A percentile compares a stretch with the other conserved stretches of the same genome.
phyloP scores from a whole-genome alignment of 805 yeast species.

The Alloascoidea africana region DNA sequence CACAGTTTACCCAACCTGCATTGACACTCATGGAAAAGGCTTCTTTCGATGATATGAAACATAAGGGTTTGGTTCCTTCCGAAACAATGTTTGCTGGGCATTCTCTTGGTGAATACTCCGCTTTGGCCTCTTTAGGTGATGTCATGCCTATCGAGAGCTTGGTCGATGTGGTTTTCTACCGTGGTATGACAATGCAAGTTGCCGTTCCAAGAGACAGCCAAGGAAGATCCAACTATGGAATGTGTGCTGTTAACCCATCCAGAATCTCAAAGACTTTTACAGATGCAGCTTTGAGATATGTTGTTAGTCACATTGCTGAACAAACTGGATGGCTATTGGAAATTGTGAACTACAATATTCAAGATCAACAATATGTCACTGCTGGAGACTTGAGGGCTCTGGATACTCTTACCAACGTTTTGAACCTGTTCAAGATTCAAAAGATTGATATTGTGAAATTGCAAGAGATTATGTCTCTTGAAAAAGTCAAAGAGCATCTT shows the following conservation, averaged over 20 bases:
- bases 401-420: slow-evolving; percentile 83
- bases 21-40: slow-evolving; percentile 99
- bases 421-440: slow-evolving; percentile 86
- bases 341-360: slow-evolving; percentile 96
- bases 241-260: slow-evolving; percentile 97
- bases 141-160: slow-evolving; percentile 97
- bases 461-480: slow-evolving; percentile 68
- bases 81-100: slow-evolving; percentile 97
- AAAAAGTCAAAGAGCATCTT: slow-evolving; percentile 80
- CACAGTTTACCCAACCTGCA: slow-evolving; percentile 99
- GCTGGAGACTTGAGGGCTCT: slow-evolving; percentile 97
- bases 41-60: slow-evolving; percentile 91
- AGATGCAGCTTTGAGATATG: slow-evolving; percentile 89
- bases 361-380: slow-evolving; percentile 94
- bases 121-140: slow-evolving; percentile 91
- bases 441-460: slow-evolving; percentile 86
- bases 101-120: slow-evolving; percentile 98
- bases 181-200: slow-evolving; percentile 99
- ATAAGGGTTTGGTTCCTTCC: slow-evolving; percentile 89
- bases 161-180: slow-evolving; percentile 95
- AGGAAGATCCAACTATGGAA: slow-evolving; percentile 98
- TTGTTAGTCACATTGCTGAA: slow-evolving; percentile 72
- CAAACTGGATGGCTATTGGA: slow-evolving; percentile 91
- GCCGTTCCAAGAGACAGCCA: slow-evolving; percentile 94
- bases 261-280: slow-evolving; percentile 79